A percentile compares a stretch with the other conserved stretches of the same genome.
Evolutionary conservation across 208 protist species (phyloP).

Genomic region (Endotrypanum monterogeii): DNA sequence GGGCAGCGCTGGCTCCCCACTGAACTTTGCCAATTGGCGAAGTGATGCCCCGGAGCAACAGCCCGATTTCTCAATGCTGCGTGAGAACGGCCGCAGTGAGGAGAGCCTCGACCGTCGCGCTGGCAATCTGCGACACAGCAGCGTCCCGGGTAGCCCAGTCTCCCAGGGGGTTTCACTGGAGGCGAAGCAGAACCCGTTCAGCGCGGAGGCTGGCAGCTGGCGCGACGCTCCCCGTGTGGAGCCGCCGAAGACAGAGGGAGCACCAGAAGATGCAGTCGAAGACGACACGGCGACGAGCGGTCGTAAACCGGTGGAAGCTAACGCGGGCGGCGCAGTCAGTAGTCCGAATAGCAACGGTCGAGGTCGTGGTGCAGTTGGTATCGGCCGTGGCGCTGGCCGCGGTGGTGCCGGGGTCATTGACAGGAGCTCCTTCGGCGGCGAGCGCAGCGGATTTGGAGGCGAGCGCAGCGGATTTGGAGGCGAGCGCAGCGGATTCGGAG

Average conservation of each 20-base stretch:
- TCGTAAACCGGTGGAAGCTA: neutral
- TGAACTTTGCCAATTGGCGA: slow-evolving; percentile 65
- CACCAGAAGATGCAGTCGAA: slow-evolving; percentile 1
- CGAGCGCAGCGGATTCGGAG: neutral
- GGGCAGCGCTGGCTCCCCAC: slow-evolving; percentile 31
- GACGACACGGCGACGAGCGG: slow-evolving; percentile 11
- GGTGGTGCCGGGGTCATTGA: slow-evolving; percentile 8
- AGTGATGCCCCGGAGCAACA: slow-evolving; percentile 47
- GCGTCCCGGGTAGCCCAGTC: slow-evolving; percentile 10
- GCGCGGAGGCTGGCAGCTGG: slow-evolving; percentile 56
- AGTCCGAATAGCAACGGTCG: slow-evolving; percentile 18
- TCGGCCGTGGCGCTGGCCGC: slow-evolving; percentile 26
- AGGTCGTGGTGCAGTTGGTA: slow-evolving; percentile 22
- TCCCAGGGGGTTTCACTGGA: slow-evolving; percentile 14
- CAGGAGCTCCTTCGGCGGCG: neutral
- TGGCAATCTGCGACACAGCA: slow-evolving; percentile 24
- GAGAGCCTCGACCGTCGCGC: slow-evolving; percentile 31
- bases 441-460: slow-evolving; percentile 1
- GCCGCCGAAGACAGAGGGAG: slow-evolving; percentile 32
- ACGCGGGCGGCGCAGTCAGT: slow-evolving; percentile 7
- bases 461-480: neutral
- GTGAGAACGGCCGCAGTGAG: slow-evolving; percentile 27
- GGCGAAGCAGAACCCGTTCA: slow-evolving; percentile 28
- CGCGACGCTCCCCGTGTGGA: slow-evolving; percentile 61
- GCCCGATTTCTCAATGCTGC: slow-evolving; percentile 45